Evolutionary conservation across 139 green algal species (phyloP).

Genomic region (Zygnema cylindricum): DNA sequence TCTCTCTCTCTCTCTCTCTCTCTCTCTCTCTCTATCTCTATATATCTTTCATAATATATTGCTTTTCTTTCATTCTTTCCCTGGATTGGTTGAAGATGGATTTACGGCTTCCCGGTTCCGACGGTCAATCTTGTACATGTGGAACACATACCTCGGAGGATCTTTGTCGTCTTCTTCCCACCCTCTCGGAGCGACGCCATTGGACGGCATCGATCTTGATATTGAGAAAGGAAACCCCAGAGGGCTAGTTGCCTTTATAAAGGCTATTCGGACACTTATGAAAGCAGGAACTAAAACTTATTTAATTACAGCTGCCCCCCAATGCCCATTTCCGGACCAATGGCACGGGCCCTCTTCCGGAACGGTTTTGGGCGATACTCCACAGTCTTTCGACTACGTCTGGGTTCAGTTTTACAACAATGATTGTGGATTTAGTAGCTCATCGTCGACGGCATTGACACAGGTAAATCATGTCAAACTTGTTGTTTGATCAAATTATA

Average conservation of each 20-base stretch:
- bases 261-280: background rate
- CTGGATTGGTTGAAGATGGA: background rate
- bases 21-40: background rate
- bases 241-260: background rate
- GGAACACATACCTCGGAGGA: slow-evolving; percentile 24
- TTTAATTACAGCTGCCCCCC: slow-evolving; percentile 12
- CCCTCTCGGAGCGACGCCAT: background rate
- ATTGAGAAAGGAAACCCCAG: slow-evolving; percentile 26
- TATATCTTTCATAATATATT: background rate
- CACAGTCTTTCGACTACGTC: background rate
- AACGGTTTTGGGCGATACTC: background rate
- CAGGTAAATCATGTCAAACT: too few species aligned
- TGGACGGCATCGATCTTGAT: slow-evolving; percentile 20
- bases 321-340: background rate
- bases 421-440: background rate
- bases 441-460: background rate
- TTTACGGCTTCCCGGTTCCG: background rate
- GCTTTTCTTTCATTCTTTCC: background rate
- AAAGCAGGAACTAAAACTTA: background rate
- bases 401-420: slow-evolving; percentile 19
- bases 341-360: background rate
- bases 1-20: background rate
- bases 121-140: background rate
- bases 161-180: background rate
- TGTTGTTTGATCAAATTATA: too few species aligned